Evolutionary conservation across 352 stramenopile species (phyloP), one percentile per base, ranked within the genome.

Genomic region (Phytophthora melonis): DNA sequence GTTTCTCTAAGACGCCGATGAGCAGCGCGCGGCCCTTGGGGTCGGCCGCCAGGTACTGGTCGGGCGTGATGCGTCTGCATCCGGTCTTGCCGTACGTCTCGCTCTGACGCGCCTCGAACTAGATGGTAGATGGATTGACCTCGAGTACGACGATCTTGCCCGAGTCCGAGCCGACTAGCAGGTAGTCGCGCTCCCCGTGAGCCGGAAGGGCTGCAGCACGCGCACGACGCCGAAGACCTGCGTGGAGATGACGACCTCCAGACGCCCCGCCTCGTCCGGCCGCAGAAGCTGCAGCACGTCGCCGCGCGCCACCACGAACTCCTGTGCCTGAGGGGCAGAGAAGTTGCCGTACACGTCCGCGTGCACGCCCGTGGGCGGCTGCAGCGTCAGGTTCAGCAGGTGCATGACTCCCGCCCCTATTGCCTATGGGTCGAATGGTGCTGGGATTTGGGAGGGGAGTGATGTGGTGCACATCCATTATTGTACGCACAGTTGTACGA

Each of bases 61-160:
- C 98, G 0, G 98, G 98, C 16, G 98, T 98, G 67, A 98, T 98
- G 30, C 98, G 93, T 58, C 98, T 91, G 71, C 95, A 99, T 19
- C 97, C 98, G 0, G 94, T 98, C 82, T 99, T 99, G 57, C 97
- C 97, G 75, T 98, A 99, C 5, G 95, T 98, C 84, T 99, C 96
- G 58, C 82, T 95, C 82, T 99, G 97, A 45, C 97, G 84, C 49
- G 86, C 82, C 67, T 91, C 83, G 58, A 97, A 97, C 71, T 92
- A 80, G 65, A 83, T 92, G 27, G 75, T 75, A 18, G 79, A 76
- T 10, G 81, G 71, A 69, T 99, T 92, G 61, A 98, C 99, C 64
- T 99, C 94, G 18, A 99, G 67, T 27, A 99, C 92, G 6, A 97
- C 90, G 57, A 99, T 86, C 75, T 97, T 98, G 56, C 98, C 98